Evolutionary conservation across 1,139 yeast species (phyloP).

Genomic region (Candida dubliniensis): DNA sequence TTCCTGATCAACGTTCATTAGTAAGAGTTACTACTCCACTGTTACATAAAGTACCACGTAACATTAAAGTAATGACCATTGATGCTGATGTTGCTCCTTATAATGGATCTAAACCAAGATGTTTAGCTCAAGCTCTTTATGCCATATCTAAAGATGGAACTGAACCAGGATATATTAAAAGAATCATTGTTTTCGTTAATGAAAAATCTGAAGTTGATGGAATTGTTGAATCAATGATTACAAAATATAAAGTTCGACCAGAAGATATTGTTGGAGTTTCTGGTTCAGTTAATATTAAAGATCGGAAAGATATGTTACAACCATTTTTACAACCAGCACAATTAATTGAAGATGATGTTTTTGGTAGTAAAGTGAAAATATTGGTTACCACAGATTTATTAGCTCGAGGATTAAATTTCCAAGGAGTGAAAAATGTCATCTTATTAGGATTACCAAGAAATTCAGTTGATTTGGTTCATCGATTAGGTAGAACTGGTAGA

Average conservation of each 20-base stretch:
- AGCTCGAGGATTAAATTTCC: conserved; percentile 88
- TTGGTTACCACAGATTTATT: conserved; percentile 87
- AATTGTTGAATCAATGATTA: conserved; percentile 53
- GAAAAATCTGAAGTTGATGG: conserved; percentile 62
- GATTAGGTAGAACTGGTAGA: conserved; percentile 94
- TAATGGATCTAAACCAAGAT: conserved; percentile 78
- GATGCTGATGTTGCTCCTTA: conserved; percentile 78
- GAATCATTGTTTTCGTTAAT: conserved; percentile 87
- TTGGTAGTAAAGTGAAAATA: conserved; percentile 48
- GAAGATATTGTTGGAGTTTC: conserved; percentile 58
- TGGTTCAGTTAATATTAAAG: conserved; percentile 61
- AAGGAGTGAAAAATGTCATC: conserved; percentile 77
- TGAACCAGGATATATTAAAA: conserved; percentile 71
- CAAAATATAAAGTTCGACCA: conserved; percentile 53
- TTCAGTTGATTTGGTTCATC: conserved; percentile 82
- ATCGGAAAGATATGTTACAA: conserved; percentile 54
- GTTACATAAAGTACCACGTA: conserved; percentile 77
- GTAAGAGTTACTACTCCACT: conserved; percentile 74
- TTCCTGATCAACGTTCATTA: conserved; percentile 57
- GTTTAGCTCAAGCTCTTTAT: conserved; percentile 83
- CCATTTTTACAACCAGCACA: conserved; percentile 65
- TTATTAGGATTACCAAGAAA: conserved; percentile 83
- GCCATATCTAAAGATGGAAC: conserved; percentile 84
- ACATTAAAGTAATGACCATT: conserved; percentile 68
- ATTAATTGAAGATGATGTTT: conserved; percentile 31